Evolutionary conservation across 495 filamentous ascomycete species (phyloP), one percentile per base, ranked within the genome.

Genomic region (Penicillium egyptiacum): DNA sequence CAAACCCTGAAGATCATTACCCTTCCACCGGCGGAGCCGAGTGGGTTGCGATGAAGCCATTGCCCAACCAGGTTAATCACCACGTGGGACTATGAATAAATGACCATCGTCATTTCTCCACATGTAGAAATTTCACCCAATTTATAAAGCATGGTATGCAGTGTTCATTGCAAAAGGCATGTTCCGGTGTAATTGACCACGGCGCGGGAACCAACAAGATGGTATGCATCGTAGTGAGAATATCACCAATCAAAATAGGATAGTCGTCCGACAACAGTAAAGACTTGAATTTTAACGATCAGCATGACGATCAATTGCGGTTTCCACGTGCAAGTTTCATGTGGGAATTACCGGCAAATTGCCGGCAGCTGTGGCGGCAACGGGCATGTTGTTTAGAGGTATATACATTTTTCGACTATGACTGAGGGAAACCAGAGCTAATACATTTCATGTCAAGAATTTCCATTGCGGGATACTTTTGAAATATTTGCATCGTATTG

Each of bases 1-100:
- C 2, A 28, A 22, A 39, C 41, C 57, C 55, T 64, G 57, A 57
- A 56, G 57, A 66, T 66, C 64, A 59, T 58, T 62, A 25, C 59
- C 53, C 39, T 49, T 41, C 19, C 10, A 31, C 39, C 19, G 28
- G n/a, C 28, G 37, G 46, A 22, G 39, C 30, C 46, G 28, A 50
- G 56, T 50, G 47, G 49, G 37, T 25, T 50, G 17, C 20, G 22
- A 46, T 48, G 28, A 37, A 23, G 35, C 17, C 44, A 57, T 43
- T 11, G 28, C 26, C 56, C 56, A 65, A 51, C 53, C 56, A 59
- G 30, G 45, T 47, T 47, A 25, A 26, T 26, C 16, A 47, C 23
- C 45, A 17, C 5, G 40, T 42, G 40, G 40, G 10, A 42, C 33
- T 16, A 6, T 16, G 33, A 16, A 35, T 16, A 5, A 35, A 35